Evolutionary conservation across 2,329 filamentous ascomycete genomes (phyloP).

Genomic region (Nothophaeocryptopus gaeumannii): DNA sequence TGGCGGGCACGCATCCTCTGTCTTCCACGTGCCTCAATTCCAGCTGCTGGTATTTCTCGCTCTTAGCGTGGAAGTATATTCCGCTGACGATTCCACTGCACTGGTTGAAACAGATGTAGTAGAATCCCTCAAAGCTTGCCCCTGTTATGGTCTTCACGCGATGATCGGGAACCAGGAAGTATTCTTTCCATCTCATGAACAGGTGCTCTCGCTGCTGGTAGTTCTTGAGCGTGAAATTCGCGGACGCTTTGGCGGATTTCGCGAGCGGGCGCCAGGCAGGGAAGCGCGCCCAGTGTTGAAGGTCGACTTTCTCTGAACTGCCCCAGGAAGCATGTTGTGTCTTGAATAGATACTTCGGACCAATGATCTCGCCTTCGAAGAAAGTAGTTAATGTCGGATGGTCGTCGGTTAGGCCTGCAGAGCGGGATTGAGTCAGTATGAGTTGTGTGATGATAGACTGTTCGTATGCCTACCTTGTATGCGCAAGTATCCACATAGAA

Average conservation of each 20-base stretch:
- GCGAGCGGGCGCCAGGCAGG: conserved; percentile 76
- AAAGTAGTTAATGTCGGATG: conserved; percentile 97
- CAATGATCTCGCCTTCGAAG: conserved; percentile 97
- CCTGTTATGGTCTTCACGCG: conserved; percentile 85
- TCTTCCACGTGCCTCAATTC: conserved; percentile 86
- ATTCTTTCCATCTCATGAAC: conserved; percentile 99
- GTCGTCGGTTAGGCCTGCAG: conserved; percentile 81
- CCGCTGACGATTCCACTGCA: conserved; percentile 79
- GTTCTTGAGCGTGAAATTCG: conserved; percentile 62
- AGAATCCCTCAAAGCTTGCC: conserved; percentile 97
- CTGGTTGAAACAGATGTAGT: conserved; percentile 99
- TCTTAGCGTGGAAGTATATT: conserved; percentile 97
- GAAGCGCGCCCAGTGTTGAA: conserved; percentile 92
- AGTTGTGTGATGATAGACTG: background rate
- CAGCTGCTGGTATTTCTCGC: conserved; percentile 96
- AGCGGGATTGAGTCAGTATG: conserved; percentile 12
- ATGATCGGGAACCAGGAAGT: conserved; percentile 94
- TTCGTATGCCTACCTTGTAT: conserved; percentile 70
- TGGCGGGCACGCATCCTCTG: conserved; percentile 74
- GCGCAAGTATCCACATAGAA: conserved; percentile 88
- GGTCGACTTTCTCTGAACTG: conserved; percentile 83
- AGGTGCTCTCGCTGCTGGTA: conserved; percentile 79
- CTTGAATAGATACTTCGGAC: conserved; percentile 88
- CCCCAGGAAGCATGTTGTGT: conserved; percentile 90
- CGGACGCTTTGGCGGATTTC: conserved; percentile 55